Percentiles rank a stretch among this genome's conserved stretches.
Evolutionary conservation across 2,329 filamentous ascomycete species (phyloP).

Genomic region (Colletotrichum lini): DNA sequence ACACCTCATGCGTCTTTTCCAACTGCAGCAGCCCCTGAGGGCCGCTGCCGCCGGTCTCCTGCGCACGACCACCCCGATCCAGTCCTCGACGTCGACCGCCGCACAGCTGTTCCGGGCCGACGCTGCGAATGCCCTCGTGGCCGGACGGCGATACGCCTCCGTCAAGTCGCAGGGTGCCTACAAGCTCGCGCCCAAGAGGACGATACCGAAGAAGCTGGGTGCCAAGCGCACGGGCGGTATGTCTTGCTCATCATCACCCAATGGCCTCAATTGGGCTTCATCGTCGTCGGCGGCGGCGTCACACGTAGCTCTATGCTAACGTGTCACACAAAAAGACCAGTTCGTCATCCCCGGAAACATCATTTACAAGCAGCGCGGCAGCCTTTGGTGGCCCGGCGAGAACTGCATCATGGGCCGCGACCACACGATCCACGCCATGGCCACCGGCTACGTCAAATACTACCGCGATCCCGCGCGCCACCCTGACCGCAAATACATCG

Average conservation of each 20-base stretch:
- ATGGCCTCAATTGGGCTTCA: neutral
- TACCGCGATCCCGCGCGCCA: constrained; percentile 89
- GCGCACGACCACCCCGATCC: constrained; percentile 39
- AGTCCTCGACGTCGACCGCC: constrained; percentile 39
- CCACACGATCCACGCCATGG: constrained; percentile 92
- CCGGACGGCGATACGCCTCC: constrained; percentile 68
- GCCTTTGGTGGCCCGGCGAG: constrained; percentile 94
- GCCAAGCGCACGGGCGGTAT: constrained; percentile 92
- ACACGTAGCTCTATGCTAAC: constrained; percentile 25
- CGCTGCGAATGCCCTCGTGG: constrained; percentile 56
- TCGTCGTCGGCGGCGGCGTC: neutral
- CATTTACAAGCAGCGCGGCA: constrained; percentile 96
- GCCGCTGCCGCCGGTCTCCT: constrained; percentile 54
- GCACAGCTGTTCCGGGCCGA: constrained; percentile 40
- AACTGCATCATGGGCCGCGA: constrained; percentile 96
- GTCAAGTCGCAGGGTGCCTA: constrained; percentile 78
- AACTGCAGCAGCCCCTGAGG: constrained; percentile 62
- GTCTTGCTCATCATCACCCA: constrained; percentile 49
- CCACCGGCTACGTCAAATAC: constrained; percentile 94
- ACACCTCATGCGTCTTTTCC: constrained; percentile 61
- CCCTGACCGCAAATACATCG: constrained; percentile 93
- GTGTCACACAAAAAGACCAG: constrained; percentile 71
- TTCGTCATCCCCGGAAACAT: constrained; percentile 97
- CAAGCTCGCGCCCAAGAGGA: constrained; percentile 74
- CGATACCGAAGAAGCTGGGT: constrained; percentile 85